Evolutionary conservation across 2,329 filamentous ascomycete species (phyloP).

Genomic region (Pseudogymnoascus sp.): DNA sequence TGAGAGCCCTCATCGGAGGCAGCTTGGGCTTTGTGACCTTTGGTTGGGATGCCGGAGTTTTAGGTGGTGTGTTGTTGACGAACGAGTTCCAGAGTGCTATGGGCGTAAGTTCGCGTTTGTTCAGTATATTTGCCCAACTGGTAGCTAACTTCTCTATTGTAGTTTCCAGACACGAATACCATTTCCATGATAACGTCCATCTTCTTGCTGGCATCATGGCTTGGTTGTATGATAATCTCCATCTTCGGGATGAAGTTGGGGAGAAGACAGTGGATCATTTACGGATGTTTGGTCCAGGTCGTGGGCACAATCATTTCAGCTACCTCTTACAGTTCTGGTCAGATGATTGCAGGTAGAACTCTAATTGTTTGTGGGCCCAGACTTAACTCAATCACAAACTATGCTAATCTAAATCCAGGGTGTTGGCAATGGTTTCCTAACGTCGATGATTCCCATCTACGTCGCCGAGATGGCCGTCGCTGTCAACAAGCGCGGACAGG

Average conservation of each 20-base stretch:
- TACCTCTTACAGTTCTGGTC: constrained; percentile 26
- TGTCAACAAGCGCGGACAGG: constrained; percentile 26
- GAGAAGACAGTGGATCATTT: background rate
- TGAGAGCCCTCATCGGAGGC: constrained; percentile 1
- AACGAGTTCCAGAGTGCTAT: constrained; percentile 30
- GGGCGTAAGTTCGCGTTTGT: constrained; percentile 21
- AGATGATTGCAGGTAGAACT: constrained; percentile 28
- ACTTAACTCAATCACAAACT: background rate
- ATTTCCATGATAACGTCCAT: constrained; percentile 29
- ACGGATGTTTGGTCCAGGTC: constrained; percentile 25
- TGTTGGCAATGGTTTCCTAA: constrained; percentile 31
- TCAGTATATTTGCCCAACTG: background rate
- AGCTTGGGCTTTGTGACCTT: constrained; percentile 31
- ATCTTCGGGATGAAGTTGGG: constrained; percentile 11
- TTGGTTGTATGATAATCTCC: constrained; percentile 17
- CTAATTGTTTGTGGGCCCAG: constrained; percentile 25
- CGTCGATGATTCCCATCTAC: constrained; percentile 28
- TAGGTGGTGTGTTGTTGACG: constrained; percentile 30
- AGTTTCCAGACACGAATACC: constrained; percentile 25
- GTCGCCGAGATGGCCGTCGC: constrained; percentile 30
- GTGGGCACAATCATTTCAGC: constrained; percentile 29
- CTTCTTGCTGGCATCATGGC: constrained; percentile 29
- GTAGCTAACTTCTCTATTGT: background rate
- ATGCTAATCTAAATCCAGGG: constrained; percentile 21
- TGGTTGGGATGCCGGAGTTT: constrained; percentile 33